These are phyloP conservation scores for Vanrija sp. DNA, from an alignment of 1,284 basidiomycete species.

Conservation along the genomic window DNA sequence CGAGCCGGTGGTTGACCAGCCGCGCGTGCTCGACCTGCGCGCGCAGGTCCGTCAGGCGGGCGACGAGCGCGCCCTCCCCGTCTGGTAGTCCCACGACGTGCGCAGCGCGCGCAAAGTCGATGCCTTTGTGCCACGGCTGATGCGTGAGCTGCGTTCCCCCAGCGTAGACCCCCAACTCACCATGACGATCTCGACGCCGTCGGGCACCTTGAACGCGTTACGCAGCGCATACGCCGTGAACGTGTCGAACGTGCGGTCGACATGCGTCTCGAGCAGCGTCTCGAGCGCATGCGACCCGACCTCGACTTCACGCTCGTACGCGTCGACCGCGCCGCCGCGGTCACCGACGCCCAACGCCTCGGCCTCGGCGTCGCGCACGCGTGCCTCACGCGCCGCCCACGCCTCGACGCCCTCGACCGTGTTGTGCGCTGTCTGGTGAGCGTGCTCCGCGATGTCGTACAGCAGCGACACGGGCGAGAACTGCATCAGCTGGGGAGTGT, in stretches of 20 bases:
- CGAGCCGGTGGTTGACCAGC: slow-evolving; percentile 33
- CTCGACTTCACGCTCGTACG: slow-evolving; percentile 29
- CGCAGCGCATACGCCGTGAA: slow-evolving; percentile 46
- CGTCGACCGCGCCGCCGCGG: slow-evolving; percentile 11
- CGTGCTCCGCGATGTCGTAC: slow-evolving; percentile 39
- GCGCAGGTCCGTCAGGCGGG: slow-evolving; percentile 34
- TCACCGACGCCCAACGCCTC: too few species aligned
- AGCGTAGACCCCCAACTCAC: slow-evolving; percentile 25
- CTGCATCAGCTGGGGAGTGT: slow-evolving; percentile 34
- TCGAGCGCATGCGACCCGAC: slow-evolving; percentile 46
- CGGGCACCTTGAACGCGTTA: slow-evolving; percentile 47
- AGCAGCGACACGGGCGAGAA: slow-evolving; percentile 37
- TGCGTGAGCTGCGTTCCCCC: not conserved
- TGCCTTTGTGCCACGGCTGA: slow-evolving; percentile 47
- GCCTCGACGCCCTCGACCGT: slow-evolving; percentile 32
- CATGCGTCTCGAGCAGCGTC: slow-evolving; percentile 45
- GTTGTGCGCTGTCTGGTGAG: slow-evolving; percentile 31
- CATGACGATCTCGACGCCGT: slow-evolving; percentile 40
- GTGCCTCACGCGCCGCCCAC: slow-evolving; percentile 22
- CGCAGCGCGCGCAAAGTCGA: slow-evolving; percentile 46
- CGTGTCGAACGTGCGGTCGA: slow-evolving; percentile 48
- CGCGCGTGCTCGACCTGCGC: slow-evolving; percentile 44
- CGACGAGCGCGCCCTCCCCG: slow-evolving; percentile 34
- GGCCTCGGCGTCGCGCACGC: not conserved
- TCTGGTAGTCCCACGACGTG: slow-evolving; percentile 34